Conservation (phyloP, 805 yeast species). For the Pichia gijzeniarum region DNA sequence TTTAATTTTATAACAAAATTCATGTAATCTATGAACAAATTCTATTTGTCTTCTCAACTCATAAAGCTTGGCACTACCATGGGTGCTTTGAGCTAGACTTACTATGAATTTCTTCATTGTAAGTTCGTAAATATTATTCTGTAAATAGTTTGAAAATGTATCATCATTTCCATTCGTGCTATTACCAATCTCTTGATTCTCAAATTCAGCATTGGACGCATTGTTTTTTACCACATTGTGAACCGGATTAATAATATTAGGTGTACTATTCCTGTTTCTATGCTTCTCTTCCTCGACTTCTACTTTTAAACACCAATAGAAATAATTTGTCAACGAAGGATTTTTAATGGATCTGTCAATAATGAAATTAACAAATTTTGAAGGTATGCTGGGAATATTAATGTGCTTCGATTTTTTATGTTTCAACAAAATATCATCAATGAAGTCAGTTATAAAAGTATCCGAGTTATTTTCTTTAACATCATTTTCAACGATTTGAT, state of each 20-base stretch:
- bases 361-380: slow-evolving; percentile 70
- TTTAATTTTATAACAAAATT: slow-evolving; percentile 59
- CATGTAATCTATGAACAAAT: slow-evolving; percentile 59
- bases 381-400: slow-evolving; percentile 24
- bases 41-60: slow-evolving; percentile 47
- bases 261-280: slow-evolving; percentile 15
- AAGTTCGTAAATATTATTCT: slow-evolving; percentile 18
- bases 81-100: slow-evolving; percentile 18
- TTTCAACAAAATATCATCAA: slow-evolving; percentile 18
- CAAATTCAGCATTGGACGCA: not conserved
- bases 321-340: slow-evolving; percentile 65
- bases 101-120: slow-evolving; percentile 28
- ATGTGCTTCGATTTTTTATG: slow-evolving; percentile 14
- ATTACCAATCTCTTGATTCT: not conserved
- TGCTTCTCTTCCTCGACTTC: slow-evolving; percentile 63
- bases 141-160: not conserved
- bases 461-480: slow-evolving; percentile 20
- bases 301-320: slow-evolving; percentile 89
- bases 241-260: not conserved
- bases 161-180: not conserved
- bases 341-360: slow-evolving; percentile 65
- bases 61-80: slow-evolving; percentile 27
- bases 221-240: not conserved
- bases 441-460: slow-evolving; percentile 16
- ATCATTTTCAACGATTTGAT: slow-evolving; percentile 25